phyloP scores from a whole-genome alignment of 306 rosid species.

The Medicago truncatula region MtrunA17r5.0-ANR NC_053046.1:43146501-43147000 shows the following conservation, averaged over 20 bases:
- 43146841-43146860: background rate
- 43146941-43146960: too few species aligned
- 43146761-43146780: slow-evolving; percentile 4
- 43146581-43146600: background rate
- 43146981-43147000: too few species aligned
- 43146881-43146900: background rate
- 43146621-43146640: slow-evolving; percentile 31
- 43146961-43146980: too few species aligned
- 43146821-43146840: background rate
- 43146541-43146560: background rate
- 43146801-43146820: background rate
- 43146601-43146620: background rate
- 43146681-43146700: slow-evolving; percentile 8
- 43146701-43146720: background rate
- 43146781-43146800: background rate
- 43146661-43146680: background rate
- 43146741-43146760: slow-evolving; percentile 2
- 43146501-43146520: slow-evolving; percentile 4
- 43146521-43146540: slow-evolving; percentile 22
- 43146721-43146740: slow-evolving; percentile 25
- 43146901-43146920: background rate
- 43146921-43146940: too few species aligned
- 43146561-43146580: slow-evolving; percentile 27
- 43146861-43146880: background rate
- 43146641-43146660: slow-evolving; percentile 14